Base-by-base conservation (phyloP, 2,329 filamentous ascomycete species). In the Epichloe hybrida region DNA sequence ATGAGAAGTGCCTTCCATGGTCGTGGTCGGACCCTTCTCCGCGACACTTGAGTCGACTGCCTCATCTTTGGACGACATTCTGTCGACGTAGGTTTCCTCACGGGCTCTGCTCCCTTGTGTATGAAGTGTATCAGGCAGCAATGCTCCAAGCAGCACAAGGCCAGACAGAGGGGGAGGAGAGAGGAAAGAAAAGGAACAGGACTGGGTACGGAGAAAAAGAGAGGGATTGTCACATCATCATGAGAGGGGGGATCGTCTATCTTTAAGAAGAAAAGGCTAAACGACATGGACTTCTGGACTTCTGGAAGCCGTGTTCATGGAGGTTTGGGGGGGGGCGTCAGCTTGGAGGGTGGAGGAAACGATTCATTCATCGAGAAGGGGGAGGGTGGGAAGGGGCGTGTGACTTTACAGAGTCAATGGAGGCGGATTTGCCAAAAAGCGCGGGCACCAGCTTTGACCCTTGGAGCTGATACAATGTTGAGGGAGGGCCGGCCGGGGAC, bases 61-160 rank as follows among this genome's bases (percentile, higher is more conserved):
- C 47, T 53, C 48, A 20, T 57, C 52, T 48, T 56, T 56, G 50
- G 53, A 58, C 43, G 55, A 55, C 54, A 58, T 58, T 45, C 7
- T 53, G 54, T 31, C 43, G 35, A 34, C n/a, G 13, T 43, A 15
- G 20, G 13, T 46, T 5, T 27, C 27, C n/a, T 17, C 38, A 44
- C 31, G 45, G 27, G 9, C 15, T 46, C 15, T 45, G 17, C 43
- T 40, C 23, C 31, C 27, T 17, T 40, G 20, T 27, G 40, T 42
- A 15, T 15, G 17, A 8, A 21, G n/a, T 49, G 4, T n/a, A 5
- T 17, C 8, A 35, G 39, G 11, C 36, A 50, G 36, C 37, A 27
- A n/a, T 11, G 34, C n/a, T 5, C 12, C 42, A 12, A 20, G 42
- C 48, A 38, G 48, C 48, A 31, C 34, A 11, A 39, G 49, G 23